Base-by-base conservation (phyloP, 345 rosid species). In the Psidium guajava region DNA sequence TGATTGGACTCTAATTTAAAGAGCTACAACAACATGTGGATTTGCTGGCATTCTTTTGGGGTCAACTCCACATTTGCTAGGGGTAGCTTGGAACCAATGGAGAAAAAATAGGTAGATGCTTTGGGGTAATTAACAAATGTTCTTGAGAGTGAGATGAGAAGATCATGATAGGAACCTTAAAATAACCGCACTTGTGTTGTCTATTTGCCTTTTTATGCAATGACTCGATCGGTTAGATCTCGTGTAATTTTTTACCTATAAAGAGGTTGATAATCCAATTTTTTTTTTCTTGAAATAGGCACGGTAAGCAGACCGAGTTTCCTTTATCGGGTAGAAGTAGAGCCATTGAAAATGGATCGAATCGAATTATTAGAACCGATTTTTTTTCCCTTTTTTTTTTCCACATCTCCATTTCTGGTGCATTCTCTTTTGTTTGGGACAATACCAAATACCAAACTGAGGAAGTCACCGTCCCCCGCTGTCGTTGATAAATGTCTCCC, bases 111-210 rank as follows among this genome's bases (percentile, higher is more conserved):
- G 80, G 47, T 2, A 21, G 80, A 36, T 69, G 47, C 80, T 18
- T 9, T 9, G 21, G 18, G 80, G 80, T 9, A 69, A 69, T 36
- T 18, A 69, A 36, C 42, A 36, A 69, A 36, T 36, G 47, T 2
- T 22, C 5, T 69, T 22, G 47, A 8, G 4, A 36, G 80, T 69
- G 25, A 36, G 1, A 3, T 2, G 12, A 2, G 13, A 5, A 69
- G 25, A 36, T 69, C 22, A 36, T 8, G 18, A 36, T 18, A 2
- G 47, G 7, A 36, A 64, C 3, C 2, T 64, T 64, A 15, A 64
- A 28, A 7, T 1, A 4, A 59, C 7, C 8, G 1, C 6, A 13
- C 52, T 50, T 2, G 8, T 6, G 18, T 13, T 12, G 13, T 0
- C 4, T 13, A 1, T 59, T 13, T 13, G 18, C 73, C 27, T 3